These are phyloP conservation scores for Nothopassalora personata DNA, from an alignment of 2,329 filamentous ascomycete genomes.

Conservation along the genomic window DNA sequence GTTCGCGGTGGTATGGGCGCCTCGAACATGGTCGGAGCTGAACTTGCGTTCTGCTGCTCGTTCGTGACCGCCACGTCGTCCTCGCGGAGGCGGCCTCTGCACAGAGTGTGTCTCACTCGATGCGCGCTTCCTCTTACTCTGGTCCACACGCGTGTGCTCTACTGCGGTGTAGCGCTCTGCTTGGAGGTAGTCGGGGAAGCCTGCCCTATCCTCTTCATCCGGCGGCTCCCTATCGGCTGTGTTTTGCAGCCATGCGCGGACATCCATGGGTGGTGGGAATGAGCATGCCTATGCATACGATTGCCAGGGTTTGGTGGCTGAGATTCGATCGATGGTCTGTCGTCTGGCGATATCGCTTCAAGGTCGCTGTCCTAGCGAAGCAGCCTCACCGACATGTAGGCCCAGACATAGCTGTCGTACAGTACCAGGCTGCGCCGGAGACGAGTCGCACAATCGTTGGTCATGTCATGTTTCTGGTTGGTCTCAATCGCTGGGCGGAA, in stretches of 20 bases:
- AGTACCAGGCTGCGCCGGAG: background rate
- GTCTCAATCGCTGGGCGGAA: background rate
- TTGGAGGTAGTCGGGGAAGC: conserved; percentile 23
- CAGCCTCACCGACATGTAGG: conserved; percentile 7
- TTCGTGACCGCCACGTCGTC: background rate
- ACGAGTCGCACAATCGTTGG: background rate
- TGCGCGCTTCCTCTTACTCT: conserved; percentile 31
- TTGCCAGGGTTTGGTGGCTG: conserved; percentile 7
- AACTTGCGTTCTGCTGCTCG: conserved; percentile 4
- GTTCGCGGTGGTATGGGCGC: conserved; percentile 4
- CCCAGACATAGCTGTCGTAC: conserved; percentile 1
- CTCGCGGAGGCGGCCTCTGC: background rate
- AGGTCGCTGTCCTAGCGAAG: background rate
- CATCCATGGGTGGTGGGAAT: conserved; percentile 36
- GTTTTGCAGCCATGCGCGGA: conserved; percentile 42
- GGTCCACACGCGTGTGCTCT: conserved; percentile 14
- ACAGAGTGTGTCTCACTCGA: conserved; percentile 32
- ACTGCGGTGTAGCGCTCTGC: conserved; percentile 18
- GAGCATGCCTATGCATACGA: conserved; percentile 1
- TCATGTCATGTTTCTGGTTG: background rate
- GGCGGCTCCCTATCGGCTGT: conserved; percentile 34
- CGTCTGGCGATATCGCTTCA: background rate
- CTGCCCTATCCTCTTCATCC: conserved; percentile 22
- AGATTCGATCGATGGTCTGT: background rate
- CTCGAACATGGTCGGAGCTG: conserved; percentile 13